Evolutionary conservation across 805 yeast species (phyloP).

Genomic region (Kodamaea jinghongensis): DNA sequence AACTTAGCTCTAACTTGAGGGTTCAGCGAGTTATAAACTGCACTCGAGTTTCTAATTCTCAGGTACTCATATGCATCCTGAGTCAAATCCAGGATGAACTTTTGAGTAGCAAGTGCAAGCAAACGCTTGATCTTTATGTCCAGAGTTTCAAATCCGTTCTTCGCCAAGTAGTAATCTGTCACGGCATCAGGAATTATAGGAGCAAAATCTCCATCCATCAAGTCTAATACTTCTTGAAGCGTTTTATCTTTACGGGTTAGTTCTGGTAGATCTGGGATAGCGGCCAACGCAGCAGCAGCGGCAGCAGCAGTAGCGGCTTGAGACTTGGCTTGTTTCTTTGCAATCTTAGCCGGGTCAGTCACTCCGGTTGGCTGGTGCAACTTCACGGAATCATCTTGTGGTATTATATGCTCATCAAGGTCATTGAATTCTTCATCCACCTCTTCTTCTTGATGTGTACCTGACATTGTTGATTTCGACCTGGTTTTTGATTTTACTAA

Average conservation of each 20-base stretch:
- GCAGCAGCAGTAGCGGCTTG: slow-evolving; percentile 5
- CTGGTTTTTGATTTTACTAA: no score
- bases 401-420: slow-evolving; percentile 14
- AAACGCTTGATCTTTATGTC: slow-evolving; percentile 74
- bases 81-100: slow-evolving; percentile 90
- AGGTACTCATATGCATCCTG: slow-evolving; percentile 96
- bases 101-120: slow-evolving; percentile 92
- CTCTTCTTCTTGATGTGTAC: slow-evolving; percentile 11
- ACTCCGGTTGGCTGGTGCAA: background rate
- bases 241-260: slow-evolving; percentile 77
- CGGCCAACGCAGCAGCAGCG: slow-evolving; percentile 9
- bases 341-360: slow-evolving; percentile 3
- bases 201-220: slow-evolving; percentile 86
- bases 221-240: slow-evolving; percentile 73
- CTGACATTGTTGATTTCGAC: no score
- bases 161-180: slow-evolving; percentile 84
- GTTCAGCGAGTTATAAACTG: slow-evolving; percentile 81
- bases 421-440: slow-evolving; percentile 26
- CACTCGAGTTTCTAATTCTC: slow-evolving; percentile 81
- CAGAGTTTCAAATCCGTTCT: slow-evolving; percentile 79
- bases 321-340: slow-evolving; percentile 5
- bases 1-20: slow-evolving; percentile 86
- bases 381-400: background rate
- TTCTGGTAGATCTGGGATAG: slow-evolving; percentile 57
- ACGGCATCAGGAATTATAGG: slow-evolving; percentile 94